phyloP scores from a whole-genome alignment of 2,329 filamentous ascomycete genomes.

The Neonectria magnoliae region DNA sequence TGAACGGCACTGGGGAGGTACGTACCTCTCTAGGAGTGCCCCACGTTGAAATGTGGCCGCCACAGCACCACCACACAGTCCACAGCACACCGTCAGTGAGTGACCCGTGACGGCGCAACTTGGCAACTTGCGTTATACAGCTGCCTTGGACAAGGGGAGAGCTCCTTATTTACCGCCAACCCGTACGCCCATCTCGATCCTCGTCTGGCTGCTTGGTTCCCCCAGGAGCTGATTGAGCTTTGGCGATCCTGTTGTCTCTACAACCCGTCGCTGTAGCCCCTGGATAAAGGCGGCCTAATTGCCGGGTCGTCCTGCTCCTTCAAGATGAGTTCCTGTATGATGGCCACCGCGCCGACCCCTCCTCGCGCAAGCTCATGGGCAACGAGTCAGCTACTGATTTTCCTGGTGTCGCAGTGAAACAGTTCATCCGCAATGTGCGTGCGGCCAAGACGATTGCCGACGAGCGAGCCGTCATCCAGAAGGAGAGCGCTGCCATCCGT shows the following conservation, averaged over 20 bases:
- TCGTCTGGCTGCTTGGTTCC: constrained; percentile 24
- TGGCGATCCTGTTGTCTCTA: constrained; percentile 13
- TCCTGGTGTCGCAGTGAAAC: constrained; percentile 76
- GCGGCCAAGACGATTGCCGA: constrained; percentile 99
- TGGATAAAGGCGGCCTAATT: constrained; percentile 46
- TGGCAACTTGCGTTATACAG: constrained; percentile 40
- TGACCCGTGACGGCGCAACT: constrained; percentile 40
- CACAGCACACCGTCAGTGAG: constrained; percentile 40
- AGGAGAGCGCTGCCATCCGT: constrained; percentile 97
- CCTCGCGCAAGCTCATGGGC: constrained; percentile 3
- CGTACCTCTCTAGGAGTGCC: constrained; percentile 31
- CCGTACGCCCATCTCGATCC: constrained; percentile 1
- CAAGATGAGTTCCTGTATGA: constrained; percentile 55
- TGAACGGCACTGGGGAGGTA: constrained; percentile 11
- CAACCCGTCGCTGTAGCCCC: constrained; percentile 31
- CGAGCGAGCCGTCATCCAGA: constrained; percentile 97
- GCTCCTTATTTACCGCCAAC: constrained; percentile 18
- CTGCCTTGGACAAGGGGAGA: constrained; percentile 38
- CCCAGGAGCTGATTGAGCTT: constrained; percentile 38
- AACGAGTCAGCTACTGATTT: constrained; percentile 25
- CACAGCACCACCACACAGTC: constrained; percentile 34
- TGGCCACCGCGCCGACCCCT: constrained; percentile 17
- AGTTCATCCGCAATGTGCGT: constrained; percentile 99
- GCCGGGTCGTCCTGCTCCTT: constrained; percentile 42
- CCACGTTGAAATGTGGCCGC: constrained; percentile 46